Base-by-base conservation (phyloP, 2,329 filamentous ascomycete genomes). In the Fusarium xylarioides region DNA sequence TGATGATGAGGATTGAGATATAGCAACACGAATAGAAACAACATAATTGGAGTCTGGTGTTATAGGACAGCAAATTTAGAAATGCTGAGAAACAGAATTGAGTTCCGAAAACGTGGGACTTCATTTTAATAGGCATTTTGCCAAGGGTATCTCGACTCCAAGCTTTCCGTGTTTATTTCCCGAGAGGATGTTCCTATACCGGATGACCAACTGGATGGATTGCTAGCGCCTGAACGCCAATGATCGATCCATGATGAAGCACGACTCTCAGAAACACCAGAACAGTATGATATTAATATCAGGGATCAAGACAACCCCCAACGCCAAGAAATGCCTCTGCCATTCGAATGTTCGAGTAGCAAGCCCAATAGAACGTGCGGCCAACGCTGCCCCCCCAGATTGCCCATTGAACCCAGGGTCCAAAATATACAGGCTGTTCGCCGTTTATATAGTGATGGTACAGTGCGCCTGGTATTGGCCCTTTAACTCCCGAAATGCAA, bases 1-100 rank as follows among this genome's bases (percentile, higher is more conserved):
- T 9, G 79, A 81, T 53, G 81, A 83, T 7, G 81, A 80, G 26
- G 71, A 76, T 30, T 76, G 62, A 53, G 42, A 42, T 37, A 49
- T 28, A 52, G 26, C 21, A 43, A 56, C 11, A 43, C 28, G 38
- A 23, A 69, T 60, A 46, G 23, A 46, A 37, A 21, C 26, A 61
- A 42, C 42, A 60, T 57, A 49, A 55, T 49, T 23, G 70, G 70
- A 62, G 70, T 66, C 66, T 47, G 70, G 70, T 59, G 66, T 54
- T 54, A 40, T 59, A 30, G 37, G 43, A 40, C 23, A 30, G 35
- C 21, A 53, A 34, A 14, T 42, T 43, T 34, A 49, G 23, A 46
- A 28, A 55, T 23, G 16, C 42, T 34, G 28, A 35, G 49, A 46
- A 46, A 50, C 30, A 47, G 42, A 34, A 30, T 47, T 23, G 34